Conservation (phyloP, 306 rosid genomes). For the Crotalaria pallida region DNA sequence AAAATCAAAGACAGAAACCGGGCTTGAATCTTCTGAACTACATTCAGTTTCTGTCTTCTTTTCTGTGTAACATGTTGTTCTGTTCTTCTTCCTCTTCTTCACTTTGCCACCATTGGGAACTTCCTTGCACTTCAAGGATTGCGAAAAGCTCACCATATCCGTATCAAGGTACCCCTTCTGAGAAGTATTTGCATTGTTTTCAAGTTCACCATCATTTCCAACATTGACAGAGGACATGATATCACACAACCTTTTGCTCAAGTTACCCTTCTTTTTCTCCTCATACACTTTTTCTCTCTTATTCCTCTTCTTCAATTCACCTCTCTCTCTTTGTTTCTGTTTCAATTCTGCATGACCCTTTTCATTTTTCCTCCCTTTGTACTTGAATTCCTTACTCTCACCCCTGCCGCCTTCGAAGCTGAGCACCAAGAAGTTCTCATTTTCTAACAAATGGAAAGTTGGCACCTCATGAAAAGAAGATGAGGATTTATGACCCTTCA, state of each 20-base stretch:
- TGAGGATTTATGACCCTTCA: slow-evolving; percentile 37
- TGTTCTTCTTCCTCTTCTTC: slow-evolving; percentile 38
- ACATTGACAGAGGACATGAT: neutral
- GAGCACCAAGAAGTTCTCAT: slow-evolving; percentile 60
- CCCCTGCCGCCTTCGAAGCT: slow-evolving; percentile 50
- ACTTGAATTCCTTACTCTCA: slow-evolving; percentile 23
- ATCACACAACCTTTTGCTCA: slow-evolving; percentile 23
- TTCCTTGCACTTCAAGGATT: slow-evolving; percentile 13
- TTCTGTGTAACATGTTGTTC: slow-evolving; percentile 15
- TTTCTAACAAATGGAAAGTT: slow-evolving; percentile 49
- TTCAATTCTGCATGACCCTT: slow-evolving; percentile 28
- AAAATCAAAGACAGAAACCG: slow-evolving; percentile 81
- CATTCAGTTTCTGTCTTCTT: slow-evolving; percentile 41
- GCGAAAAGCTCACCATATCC: slow-evolving; percentile 7
- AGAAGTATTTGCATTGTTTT: slow-evolving; percentile 16
- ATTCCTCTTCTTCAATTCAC: slow-evolving; percentile 27
- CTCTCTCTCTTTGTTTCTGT: slow-evolving; percentile 26
- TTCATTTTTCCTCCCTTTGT: slow-evolving; percentile 27
- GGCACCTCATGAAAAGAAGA: slow-evolving; percentile 45
- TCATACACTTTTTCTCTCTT: slow-evolving; percentile 28
- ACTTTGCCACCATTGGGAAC: slow-evolving; percentile 26
- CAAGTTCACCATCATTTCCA: slow-evolving; percentile 15
- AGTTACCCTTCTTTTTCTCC: slow-evolving; percentile 22
- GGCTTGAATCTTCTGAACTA: slow-evolving; percentile 73
- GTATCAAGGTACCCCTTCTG: slow-evolving; percentile 4